Evolutionary conservation across 345 rosid genomes (phyloP).

Genomic region (Bruguiera parviflora): DNA sequence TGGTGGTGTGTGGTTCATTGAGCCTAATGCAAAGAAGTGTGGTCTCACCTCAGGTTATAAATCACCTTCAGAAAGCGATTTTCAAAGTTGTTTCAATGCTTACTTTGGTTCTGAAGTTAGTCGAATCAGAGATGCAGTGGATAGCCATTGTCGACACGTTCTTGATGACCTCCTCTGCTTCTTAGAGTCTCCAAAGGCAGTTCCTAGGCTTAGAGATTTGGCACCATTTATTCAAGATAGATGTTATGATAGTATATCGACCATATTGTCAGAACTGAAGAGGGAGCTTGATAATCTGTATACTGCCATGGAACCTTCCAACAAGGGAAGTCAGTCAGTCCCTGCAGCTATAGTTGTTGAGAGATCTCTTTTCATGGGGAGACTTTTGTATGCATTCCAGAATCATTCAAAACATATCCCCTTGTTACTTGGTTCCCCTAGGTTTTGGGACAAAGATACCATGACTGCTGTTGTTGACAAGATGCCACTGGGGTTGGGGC

Average conservation of each 20-base stretch:
- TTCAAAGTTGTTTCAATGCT: conserved; percentile 69
- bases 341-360: conserved; percentile 66
- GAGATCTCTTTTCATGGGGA: conserved; percentile 88
- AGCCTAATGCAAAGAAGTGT: conserved; percentile 60
- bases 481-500: conserved; percentile 59
- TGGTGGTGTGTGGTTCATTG: conserved; percentile 96
- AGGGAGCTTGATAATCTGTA: conserved; percentile 59
- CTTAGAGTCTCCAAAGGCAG: conserved; percentile 90
- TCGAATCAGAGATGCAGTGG: conserved; percentile 80
- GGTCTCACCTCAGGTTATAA: conserved; percentile 41
- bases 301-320: conserved; percentile 44
- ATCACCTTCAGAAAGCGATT: conserved; percentile 60
- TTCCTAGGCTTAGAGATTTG: conserved; percentile 71
- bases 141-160: conserved; percentile 61
- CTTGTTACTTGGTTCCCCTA: conserved; percentile 82
- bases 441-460: conserved; percentile 79
- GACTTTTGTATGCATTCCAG: conserved; percentile 79
- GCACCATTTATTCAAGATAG: conserved; percentile 74
- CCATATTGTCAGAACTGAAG: conserved; percentile 59
- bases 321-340: conserved; percentile 34
- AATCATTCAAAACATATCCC: conserved; percentile 82
- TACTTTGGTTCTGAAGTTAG: conserved; percentile 92
- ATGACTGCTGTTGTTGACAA: conserved; percentile 58
- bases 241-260: conserved; percentile 73
- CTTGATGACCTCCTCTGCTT: conserved; percentile 84